Base-by-base conservation (phyloP, 2,329 filamentous ascomycete genomes). In the Cercospora sesami region DNA sequence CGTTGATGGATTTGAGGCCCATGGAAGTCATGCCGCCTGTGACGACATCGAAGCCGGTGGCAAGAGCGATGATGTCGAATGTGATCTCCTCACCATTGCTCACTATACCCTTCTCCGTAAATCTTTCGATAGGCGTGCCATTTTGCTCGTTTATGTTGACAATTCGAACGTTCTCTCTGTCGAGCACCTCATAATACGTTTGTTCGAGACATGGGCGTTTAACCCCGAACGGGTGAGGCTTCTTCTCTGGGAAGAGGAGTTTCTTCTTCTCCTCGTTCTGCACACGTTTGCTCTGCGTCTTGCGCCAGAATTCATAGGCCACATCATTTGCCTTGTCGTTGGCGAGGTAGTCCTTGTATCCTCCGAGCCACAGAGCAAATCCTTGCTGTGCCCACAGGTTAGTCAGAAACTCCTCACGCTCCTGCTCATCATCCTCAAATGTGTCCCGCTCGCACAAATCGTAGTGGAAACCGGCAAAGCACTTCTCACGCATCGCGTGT, bases 401-500 rank as follows among this genome's bases (percentile, higher is more conserved):
- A 63, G 83, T 75, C 65, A 80, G 83, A 71, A 83, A 81, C 5
- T 75, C 77, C 66, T 83, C 80, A 4, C 81, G 78, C 67, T 82
- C 78, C 67, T 82, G 79, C 2, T 79, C 75, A 2, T 70, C 71
- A 14, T 83, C 81, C 21, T 83, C 81, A 57, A 83, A 86, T 0
- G 86, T 87, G 51, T 84, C 83, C 67, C 83, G 84, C 73, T 87
- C 80, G 5, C 79, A 71, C 72, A 82, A 86, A 71, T 86, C 85
- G 69, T 87, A 90, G 4, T 82, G 76, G 75, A 91, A 89, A 0
- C 89, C 88, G 1, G 82, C 84, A 72, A 88, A 89, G 36, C 78
- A 85, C 10, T 79, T 83, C 73, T 86, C 81, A 2, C 87, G 84
- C 36, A 80, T 77, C 30, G 78, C 78, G 75, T 87, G 90, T 2